Percentiles rank a stretch among this genome's conserved stretches.
Evolutionary conservation across 192 early-diverging fungal species (phyloP).

Genomic region (Linnemannia elongata): DNA sequence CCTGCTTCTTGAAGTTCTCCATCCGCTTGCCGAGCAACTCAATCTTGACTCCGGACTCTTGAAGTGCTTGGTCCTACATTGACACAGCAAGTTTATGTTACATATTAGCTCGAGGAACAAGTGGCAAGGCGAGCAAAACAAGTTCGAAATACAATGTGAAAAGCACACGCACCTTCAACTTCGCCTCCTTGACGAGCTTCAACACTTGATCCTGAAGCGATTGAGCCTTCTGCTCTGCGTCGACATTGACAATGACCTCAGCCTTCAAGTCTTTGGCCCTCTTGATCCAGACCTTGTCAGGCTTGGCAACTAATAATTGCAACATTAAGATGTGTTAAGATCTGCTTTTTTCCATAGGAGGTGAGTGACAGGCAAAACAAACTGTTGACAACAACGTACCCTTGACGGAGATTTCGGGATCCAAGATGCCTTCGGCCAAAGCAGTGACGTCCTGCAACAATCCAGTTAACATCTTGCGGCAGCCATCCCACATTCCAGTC

Average conservation of each 20-base stretch:
- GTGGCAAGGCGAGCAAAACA: neutral
- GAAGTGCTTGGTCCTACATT: slow-evolving; percentile 78
- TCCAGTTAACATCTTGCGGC: slow-evolving; percentile 63
- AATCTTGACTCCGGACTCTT: slow-evolving; percentile 81
- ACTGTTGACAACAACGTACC: slow-evolving; percentile 32
- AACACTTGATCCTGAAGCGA: slow-evolving; percentile 83
- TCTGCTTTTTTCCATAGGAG: neutral
- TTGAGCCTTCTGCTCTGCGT: slow-evolving; percentile 83
- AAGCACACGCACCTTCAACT: slow-evolving; percentile 69
- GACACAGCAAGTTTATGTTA: no score
- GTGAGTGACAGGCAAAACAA: neutral
- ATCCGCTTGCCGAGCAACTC: slow-evolving; percentile 87
- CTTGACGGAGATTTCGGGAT: slow-evolving; percentile 67
- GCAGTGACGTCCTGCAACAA: slow-evolving; percentile 62
- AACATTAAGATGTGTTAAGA: neutral
- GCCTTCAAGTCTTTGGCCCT: slow-evolving; percentile 87
- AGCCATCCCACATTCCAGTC: slow-evolving; percentile 71
- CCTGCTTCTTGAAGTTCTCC: slow-evolving; percentile 76
- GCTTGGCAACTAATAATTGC: slow-evolving; percentile 51
- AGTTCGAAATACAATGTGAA: neutral
- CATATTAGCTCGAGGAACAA: neutral
- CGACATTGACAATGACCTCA: slow-evolving; percentile 83
- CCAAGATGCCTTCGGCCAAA: slow-evolving; percentile 62
- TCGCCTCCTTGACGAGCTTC: slow-evolving; percentile 83
- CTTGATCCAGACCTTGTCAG: slow-evolving; percentile 82